A percentile compares a stretch with the other conserved stretches of the same genome.
phyloP scores from a whole-genome alignment of 345 rosid species.

The Eucalyptus melliodora region DNA sequence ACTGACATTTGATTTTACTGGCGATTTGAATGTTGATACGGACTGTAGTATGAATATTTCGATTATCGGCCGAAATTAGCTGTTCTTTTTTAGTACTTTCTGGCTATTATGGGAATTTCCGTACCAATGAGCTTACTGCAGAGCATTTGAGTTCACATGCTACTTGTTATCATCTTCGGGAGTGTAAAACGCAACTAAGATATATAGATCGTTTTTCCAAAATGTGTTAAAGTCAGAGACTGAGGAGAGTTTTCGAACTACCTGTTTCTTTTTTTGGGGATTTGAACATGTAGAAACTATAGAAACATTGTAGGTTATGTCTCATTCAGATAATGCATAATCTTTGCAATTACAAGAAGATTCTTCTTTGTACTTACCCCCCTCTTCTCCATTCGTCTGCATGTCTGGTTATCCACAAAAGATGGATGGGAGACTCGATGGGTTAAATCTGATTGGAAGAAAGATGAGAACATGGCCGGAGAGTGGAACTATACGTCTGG shows the following conservation, averaged over 20 bases:
- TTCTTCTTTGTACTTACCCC: not conserved
- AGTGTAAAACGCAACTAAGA: not conserved
- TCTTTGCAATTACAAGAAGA: not conserved
- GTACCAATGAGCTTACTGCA: not conserved
- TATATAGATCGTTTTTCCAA: not conserved
- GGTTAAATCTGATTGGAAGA: slow-evolving; percentile 94
- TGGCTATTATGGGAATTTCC: not conserved
- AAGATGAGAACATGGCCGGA: slow-evolving; percentile 77
- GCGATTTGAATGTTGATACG: not conserved
- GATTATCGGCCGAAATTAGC: not conserved
- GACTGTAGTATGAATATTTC: not conserved
- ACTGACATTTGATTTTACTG: not conserved
- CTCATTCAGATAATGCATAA: not conserved
- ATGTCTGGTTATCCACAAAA: not conserved
- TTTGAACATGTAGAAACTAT: not conserved
- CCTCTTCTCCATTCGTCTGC: not conserved
- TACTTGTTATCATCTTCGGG: not conserved
- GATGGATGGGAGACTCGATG: slow-evolving; percentile 96
- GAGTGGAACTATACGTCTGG: slow-evolving; percentile 94
- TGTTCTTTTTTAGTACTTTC: not conserved
- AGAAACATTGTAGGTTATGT: not conserved
- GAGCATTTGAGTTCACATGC: not conserved
- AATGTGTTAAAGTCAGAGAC: not conserved
- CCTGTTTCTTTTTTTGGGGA: not conserved
- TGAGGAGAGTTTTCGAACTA: not conserved